phyloP scores from a whole-genome alignment of 2,329 filamentous ascomycete species.

The Claviceps capensis region DNA sequence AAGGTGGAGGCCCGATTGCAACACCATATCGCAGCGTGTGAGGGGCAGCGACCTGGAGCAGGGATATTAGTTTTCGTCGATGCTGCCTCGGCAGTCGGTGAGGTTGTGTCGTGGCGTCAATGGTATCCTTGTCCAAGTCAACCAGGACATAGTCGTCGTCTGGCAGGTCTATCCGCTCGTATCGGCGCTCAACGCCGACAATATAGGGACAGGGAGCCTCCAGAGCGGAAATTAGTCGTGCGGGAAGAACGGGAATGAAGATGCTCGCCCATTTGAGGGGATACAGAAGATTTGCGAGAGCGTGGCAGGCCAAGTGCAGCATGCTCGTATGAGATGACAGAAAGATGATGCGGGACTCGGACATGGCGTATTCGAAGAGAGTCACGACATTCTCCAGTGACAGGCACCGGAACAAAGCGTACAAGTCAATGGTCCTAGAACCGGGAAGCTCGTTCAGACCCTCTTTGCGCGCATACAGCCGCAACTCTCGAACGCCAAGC shows the following conservation, averaged over 20 bases:
- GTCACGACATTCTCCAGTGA: slow-evolving; percentile 87
- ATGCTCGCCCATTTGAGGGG: slow-evolving; percentile 88
- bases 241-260: slow-evolving; percentile 82
- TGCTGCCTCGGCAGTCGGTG: slow-evolving; percentile 73
- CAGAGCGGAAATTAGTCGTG: slow-evolving; percentile 74
- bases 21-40: slow-evolving; percentile 82
- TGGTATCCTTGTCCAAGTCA: slow-evolving; percentile 80
- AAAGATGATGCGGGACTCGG: slow-evolving; percentile 91
- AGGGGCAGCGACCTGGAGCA: slow-evolving; percentile 81
- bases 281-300: slow-evolving; percentile 75
- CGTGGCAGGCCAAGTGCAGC: slow-evolving; percentile 84
- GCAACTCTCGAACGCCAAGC: slow-evolving; percentile 74
- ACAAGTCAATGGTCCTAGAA: slow-evolving; percentile 81
- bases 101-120: slow-evolving; percentile 73
- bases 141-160: slow-evolving; percentile 94
- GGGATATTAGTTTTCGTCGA: slow-evolving; percentile 73
- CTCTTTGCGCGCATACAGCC: slow-evolving; percentile 85
- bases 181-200: slow-evolving; percentile 85
- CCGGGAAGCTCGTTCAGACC: slow-evolving; percentile 86
- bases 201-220: slow-evolving; percentile 96
- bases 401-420: slow-evolving; percentile 78
- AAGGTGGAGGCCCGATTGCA: slow-evolving; percentile 74
- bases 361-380: slow-evolving; percentile 82
- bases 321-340: slow-evolving; percentile 92
- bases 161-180: slow-evolving; percentile 73